These are phyloP conservation scores for Serendipita sp. DNA, from an alignment of 768 basidiomycete genomes.

Conservation along the genomic window DNA sequence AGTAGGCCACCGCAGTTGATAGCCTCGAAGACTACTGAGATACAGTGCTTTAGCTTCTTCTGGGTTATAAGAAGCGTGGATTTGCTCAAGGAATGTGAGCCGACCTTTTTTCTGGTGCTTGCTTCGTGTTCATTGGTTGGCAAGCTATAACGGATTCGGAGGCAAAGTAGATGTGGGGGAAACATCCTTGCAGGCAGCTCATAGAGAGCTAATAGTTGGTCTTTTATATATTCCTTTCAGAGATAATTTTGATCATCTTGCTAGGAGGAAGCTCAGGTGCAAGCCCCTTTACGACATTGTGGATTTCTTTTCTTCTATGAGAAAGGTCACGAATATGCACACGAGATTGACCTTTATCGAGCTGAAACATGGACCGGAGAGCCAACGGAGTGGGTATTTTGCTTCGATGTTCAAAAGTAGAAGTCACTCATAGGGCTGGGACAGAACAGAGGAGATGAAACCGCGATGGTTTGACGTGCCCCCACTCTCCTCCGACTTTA, in stretches of 20 bases:
- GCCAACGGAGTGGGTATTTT: slow-evolving; percentile 44
- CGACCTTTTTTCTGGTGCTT: not conserved
- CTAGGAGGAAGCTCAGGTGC: slow-evolving; percentile 75
- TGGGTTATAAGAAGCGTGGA: slow-evolving; percentile 69
- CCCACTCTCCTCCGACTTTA: not conserved
- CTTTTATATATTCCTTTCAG: slow-evolving; percentile 17
- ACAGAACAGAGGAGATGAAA: slow-evolving; percentile 75
- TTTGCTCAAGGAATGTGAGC: slow-evolving; percentile 49
- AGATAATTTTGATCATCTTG: slow-evolving; percentile 25
- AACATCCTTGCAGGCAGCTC: slow-evolving; percentile 49
- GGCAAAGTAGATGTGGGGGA: slow-evolving; percentile 74
- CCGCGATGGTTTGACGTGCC: slow-evolving; percentile 58
- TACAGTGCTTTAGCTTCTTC: slow-evolving; percentile 36
- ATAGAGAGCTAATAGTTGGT: slow-evolving; percentile 34
- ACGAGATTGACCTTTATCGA: slow-evolving; percentile 58
- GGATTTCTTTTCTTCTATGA: slow-evolving; percentile 52
- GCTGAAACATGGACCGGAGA: slow-evolving; percentile 45
- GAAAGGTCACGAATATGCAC: slow-evolving; percentile 39
- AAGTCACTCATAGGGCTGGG: not conserved
- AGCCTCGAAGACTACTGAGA: not conserved
- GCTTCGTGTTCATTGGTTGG: not conserved
- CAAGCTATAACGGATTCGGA: slow-evolving; percentile 77
- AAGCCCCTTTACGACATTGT: slow-evolving; percentile 42
- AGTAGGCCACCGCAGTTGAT: not conserved
- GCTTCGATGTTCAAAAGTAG: not conserved